phyloP scores from a whole-genome alignment of 2,329 filamentous ascomycete species.

The Chrysosporium keratinophilum region DNA sequence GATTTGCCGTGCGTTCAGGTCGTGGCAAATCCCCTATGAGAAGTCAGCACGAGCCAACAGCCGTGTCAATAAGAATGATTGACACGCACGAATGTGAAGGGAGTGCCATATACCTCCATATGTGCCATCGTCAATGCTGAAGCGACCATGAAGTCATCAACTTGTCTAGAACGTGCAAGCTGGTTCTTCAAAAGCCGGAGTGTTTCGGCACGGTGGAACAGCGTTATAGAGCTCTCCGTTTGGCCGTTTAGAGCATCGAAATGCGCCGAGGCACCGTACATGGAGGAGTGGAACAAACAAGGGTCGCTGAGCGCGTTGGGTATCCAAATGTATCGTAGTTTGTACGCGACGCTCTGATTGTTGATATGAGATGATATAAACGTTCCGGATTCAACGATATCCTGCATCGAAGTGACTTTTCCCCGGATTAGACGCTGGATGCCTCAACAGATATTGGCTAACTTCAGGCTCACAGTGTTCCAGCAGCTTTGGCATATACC shows the following conservation, averaged over 20 bases:
- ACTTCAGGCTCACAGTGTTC: conserved; percentile 7
- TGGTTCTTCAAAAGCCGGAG: conserved; percentile 4
- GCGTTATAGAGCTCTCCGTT: conserved; percentile 7
- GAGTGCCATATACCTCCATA: conserved; percentile 5
- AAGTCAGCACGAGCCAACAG: not conserved
- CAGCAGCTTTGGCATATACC: conserved; percentile 12
- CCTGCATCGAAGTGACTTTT: conserved; percentile 7
- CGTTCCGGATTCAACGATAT: conserved; percentile 1
- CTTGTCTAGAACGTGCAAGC: not conserved
- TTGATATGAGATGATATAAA: not conserved
- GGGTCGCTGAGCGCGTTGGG: conserved; percentile 2
- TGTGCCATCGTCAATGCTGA: conserved; percentile 10
- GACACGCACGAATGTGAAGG: not conserved
- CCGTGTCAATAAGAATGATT: not conserved
- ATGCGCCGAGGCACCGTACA: conserved; percentile 11
- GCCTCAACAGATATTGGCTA: not conserved
- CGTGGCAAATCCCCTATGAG: not conserved
- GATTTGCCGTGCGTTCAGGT: not conserved
- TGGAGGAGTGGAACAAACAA: conserved; percentile 12
- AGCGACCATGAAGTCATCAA: conserved; percentile 8
- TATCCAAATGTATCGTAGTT: conserved; percentile 9
- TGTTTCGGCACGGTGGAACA: conserved; percentile 10
- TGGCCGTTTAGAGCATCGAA: conserved; percentile 7
- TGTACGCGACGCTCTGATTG: conserved; percentile 4
- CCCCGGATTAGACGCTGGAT: not conserved